These are phyloP conservation scores for Pycnococcus provasolii DNA, from an alignment of 139 green algal species.

Conservation along the genomic window DNA sequence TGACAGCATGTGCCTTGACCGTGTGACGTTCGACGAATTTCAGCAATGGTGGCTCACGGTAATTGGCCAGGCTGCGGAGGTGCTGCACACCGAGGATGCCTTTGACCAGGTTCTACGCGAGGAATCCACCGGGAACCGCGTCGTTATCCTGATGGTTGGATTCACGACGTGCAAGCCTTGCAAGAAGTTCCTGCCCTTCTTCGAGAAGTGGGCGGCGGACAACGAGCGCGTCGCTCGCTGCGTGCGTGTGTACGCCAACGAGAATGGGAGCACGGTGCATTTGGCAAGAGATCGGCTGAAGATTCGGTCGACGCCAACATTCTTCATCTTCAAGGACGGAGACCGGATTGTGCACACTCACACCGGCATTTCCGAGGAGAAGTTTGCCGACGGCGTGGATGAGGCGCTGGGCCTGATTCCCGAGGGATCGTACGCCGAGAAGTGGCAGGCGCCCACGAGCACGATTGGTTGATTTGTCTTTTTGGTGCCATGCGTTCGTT, in stretches of 20 bases:
- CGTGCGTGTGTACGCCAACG: constrained; percentile 25
- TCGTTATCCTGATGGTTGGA: constrained; percentile 27
- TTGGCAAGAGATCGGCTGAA: constrained; percentile 20
- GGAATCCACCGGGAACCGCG: constrained; percentile 1
- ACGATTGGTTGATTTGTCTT: constrained; percentile 27
- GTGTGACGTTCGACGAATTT: constrained; percentile 25
- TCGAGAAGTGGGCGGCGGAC: constrained; percentile 6
- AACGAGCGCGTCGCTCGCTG: constrained; percentile 12
- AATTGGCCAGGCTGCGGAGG: constrained; percentile 3
- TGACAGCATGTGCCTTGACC: constrained; percentile 10
- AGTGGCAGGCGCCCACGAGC: constrained; percentile 42
- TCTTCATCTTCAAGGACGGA: constrained; percentile 26
- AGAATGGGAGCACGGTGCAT: constrained; percentile 23
- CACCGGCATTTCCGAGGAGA: constrained; percentile 15
- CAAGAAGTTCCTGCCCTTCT: constrained; percentile 26
- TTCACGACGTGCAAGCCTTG: constrained; percentile 36
- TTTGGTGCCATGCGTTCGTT: too few species aligned
- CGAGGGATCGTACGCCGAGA: neutral
- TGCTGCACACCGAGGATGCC: constrained; percentile 23
- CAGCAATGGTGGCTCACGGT: constrained; percentile 12
- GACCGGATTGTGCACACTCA: constrained; percentile 17
- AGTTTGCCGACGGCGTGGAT: constrained; percentile 21
- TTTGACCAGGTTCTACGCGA: constrained; percentile 25
- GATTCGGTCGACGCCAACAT: constrained; percentile 20
- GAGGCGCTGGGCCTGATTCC: constrained; percentile 9